Evolutionary conservation across 306 rosid genomes (phyloP).

Genomic region (Coriaria nepalensis): DNA sequence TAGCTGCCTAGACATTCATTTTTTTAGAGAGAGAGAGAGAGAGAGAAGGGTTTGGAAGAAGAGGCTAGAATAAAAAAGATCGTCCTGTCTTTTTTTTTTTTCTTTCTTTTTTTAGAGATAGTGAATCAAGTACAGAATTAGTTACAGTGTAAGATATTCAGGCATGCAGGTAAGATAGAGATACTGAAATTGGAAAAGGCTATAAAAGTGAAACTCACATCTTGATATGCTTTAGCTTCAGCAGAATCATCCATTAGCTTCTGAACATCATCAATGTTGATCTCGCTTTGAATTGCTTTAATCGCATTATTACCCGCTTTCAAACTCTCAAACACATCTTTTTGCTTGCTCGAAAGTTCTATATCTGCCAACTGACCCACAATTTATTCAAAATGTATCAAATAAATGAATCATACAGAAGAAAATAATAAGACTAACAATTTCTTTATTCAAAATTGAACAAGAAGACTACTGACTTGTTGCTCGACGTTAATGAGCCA

Average conservation of each 20-base stretch:
- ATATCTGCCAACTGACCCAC: constrained; percentile 78
- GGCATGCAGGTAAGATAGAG: constrained; percentile 13
- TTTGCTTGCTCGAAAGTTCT: constrained; percentile 89
- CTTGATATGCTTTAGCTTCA: constrained; percentile 97
- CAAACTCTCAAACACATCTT: constrained; percentile 83
- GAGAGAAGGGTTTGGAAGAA: too few species aligned
- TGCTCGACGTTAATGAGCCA: constrained; percentile 97
- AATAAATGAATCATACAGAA: neutral
- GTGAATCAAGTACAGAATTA: neutral
- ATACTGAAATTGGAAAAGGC: constrained; percentile 4
- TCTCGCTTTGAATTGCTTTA: constrained; percentile 85
- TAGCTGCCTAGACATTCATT: too few species aligned
- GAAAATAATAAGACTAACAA: neutral
- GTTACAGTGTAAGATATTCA: neutral
- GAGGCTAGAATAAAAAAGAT: too few species aligned
- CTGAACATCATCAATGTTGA: constrained; percentile 88
- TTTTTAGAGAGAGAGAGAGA: too few species aligned
- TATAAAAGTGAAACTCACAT: constrained; percentile 40
- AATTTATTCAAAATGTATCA: constrained; percentile 2
- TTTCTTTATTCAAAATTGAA: neutral
- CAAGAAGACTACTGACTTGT: constrained; percentile 39
- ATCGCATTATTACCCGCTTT: constrained; percentile 82
- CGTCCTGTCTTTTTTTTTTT: too few species aligned
- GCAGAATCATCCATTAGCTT: constrained; percentile 85
- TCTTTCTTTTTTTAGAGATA: too few species aligned